phyloP scores from a whole-genome alignment of 768 basidiomycete species.

The Leccinum disarticulatum region DNA sequence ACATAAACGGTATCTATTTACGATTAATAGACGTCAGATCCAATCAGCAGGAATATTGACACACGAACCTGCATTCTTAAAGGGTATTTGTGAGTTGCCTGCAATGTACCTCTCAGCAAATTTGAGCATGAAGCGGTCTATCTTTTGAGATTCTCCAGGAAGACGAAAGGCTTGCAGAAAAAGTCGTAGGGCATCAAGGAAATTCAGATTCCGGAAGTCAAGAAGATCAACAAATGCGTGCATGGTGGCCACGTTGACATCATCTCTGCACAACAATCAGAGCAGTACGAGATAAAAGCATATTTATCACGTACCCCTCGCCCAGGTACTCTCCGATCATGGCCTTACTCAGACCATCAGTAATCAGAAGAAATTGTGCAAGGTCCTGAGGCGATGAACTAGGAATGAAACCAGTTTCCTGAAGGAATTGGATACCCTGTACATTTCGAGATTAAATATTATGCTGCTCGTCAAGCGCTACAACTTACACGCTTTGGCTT shows the following conservation, averaged over 20 bases:
- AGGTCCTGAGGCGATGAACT: constrained; percentile 72
- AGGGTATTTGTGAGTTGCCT: constrained; percentile 78
- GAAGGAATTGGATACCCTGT: constrained; percentile 86
- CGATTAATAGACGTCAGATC: constrained; percentile 8
- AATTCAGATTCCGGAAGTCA: constrained; percentile 78
- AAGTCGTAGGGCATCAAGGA: constrained; percentile 85
- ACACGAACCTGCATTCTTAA: constrained; percentile 87
- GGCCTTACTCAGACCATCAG: constrained; percentile 91
- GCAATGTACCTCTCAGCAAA: constrained; percentile 97
- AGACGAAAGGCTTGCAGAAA: constrained; percentile 96
- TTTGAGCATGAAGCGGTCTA: constrained; percentile 98
- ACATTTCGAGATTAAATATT: constrained; percentile 2
- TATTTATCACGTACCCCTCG: constrained; percentile 69
- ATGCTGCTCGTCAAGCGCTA: background rate
- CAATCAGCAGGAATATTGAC: background rate
- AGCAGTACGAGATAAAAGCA: background rate
- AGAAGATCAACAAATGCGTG: constrained; percentile 95
- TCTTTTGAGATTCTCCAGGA: constrained; percentile 97
- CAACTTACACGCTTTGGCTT: constrained; percentile 89
- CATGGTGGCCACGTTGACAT: constrained; percentile 89
- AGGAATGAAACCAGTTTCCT: constrained; percentile 85
- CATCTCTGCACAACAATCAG: constrained; percentile 57
- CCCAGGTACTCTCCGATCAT: constrained; percentile 99
- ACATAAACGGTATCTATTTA: constrained; percentile 85
- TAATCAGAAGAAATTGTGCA: constrained; percentile 79